Evolutionary conservation across 176 grass and related monocot species (phyloP).

Genomic region (Saccharum spontaneum): DNA sequence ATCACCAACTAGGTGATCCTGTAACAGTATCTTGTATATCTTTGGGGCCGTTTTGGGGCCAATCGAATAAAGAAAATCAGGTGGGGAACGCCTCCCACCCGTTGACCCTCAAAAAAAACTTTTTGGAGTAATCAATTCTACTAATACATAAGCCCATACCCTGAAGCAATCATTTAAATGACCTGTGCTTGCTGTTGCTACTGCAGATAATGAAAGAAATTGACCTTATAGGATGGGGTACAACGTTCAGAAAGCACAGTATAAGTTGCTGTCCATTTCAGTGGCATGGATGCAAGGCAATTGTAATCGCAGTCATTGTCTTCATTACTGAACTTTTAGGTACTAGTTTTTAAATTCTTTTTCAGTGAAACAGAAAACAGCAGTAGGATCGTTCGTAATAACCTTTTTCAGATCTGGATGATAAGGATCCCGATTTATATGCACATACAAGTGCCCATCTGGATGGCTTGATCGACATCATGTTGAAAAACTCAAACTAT

Average conservation of each 20-base stretch:
- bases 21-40: too few relatives aligned
- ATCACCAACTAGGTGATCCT: too few relatives aligned
- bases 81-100: too few relatives aligned
- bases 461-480: slow-evolving; percentile 6
- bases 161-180: background rate
- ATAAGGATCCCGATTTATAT: slow-evolving; percentile 2
- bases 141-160: background rate
- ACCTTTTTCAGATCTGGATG: slow-evolving; percentile 20
- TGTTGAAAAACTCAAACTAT: slow-evolving; percentile 5
- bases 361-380: slow-evolving; percentile 13
- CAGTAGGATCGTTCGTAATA: background rate
- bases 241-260: slow-evolving; percentile 18
- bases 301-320: background rate
- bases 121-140: background rate
- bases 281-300: background rate
- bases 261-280: slow-evolving; percentile 27
- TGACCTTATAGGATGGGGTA: background rate
- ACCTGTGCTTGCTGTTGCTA: background rate
- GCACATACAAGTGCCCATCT: slow-evolving; percentile 15
- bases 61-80: too few relatives aligned
- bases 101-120: too few relatives aligned
- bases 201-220: background rate
- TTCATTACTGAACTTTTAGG: slow-evolving; percentile 18
- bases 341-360: background rate
- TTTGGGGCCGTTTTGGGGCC: too few relatives aligned